A percentile compares a stretch with the other conserved stretches of the same genome.
Conservation (phyloP, 257 asterid species). For the Nyctanthes arbortristis region DNA sequence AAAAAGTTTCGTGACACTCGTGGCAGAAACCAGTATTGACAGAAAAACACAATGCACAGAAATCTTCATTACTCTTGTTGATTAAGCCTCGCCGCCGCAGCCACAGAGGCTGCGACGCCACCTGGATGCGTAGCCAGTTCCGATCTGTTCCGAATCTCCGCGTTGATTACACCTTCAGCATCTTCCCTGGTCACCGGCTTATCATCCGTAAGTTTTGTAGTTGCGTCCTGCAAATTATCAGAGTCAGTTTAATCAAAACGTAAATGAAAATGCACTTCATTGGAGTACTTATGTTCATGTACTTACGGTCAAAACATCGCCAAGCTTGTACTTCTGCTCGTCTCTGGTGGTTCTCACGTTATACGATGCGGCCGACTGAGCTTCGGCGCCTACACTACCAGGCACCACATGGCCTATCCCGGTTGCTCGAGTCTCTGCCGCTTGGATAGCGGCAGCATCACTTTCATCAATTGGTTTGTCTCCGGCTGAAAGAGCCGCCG, state of each 20-base stretch:
- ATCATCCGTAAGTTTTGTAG: conserved; percentile 36
- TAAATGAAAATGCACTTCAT: background rate
- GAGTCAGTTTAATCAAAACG: too few relatives aligned
- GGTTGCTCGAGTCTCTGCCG: conserved; percentile 62
- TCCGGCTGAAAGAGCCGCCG: conserved; percentile 45
- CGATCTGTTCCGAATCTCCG: conserved; percentile 49
- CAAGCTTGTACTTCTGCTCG: conserved; percentile 47
- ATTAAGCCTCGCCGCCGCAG: conserved; percentile 52
- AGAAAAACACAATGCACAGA: background rate
- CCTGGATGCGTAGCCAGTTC: conserved; percentile 45
- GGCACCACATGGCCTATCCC: conserved; percentile 46
- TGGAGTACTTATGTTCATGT: background rate
- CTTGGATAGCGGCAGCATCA: conserved; percentile 68
- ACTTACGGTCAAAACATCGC: conserved; percentile 43
- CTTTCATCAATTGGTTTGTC: conserved; percentile 50
- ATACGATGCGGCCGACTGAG: conserved; percentile 43
- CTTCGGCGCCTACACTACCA: conserved; percentile 54
- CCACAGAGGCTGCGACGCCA: conserved; percentile 55
- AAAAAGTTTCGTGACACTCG: background rate
- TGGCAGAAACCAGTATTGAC: background rate
- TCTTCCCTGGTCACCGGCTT: conserved; percentile 56
- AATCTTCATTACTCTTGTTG: conserved; percentile 14
- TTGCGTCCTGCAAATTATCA: conserved; percentile 63
- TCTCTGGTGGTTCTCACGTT: conserved; percentile 27
- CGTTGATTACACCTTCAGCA: conserved; percentile 53